These are phyloP conservation scores for Kwoniella dendrophila DNA, from an alignment of 768 basidiomycete species.

Conservation along the genomic window DNA sequence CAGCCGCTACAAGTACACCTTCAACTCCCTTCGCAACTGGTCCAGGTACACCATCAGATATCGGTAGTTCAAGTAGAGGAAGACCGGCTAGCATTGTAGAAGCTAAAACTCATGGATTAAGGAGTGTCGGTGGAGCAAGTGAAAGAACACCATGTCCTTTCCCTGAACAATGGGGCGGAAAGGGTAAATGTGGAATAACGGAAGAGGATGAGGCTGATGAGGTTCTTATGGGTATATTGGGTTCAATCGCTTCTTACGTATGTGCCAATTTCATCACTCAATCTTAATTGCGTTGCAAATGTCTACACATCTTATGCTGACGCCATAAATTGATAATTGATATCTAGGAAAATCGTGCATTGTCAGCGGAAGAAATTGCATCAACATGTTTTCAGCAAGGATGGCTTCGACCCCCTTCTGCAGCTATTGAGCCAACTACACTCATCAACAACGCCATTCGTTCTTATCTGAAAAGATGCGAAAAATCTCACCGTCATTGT, in stretches of 20 bases:
- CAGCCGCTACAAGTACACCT: conserved; percentile 10
- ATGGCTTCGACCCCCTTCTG: conserved; percentile 48
- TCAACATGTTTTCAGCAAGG: conserved; percentile 37
- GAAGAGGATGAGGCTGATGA: conserved; percentile 50
- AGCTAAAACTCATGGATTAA: conserved; percentile 40
- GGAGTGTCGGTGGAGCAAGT: conserved; percentile 34
- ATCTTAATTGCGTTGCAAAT: neutral
- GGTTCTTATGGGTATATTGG: conserved; percentile 45
- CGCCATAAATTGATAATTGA: conserved; percentile 9
- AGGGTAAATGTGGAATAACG: conserved; percentile 42
- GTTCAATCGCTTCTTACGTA: conserved; percentile 37
- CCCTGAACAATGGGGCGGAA: conserved; percentile 40
- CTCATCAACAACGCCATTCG: conserved; percentile 45
- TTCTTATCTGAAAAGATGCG: conserved; percentile 43
- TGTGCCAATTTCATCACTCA: conserved; percentile 14
- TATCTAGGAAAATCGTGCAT: conserved; percentile 44
- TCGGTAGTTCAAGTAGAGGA: neutral
- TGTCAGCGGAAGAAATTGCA: conserved; percentile 47
- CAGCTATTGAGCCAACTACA: conserved; percentile 44
- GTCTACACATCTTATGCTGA: neutral
- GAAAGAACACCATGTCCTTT: conserved; percentile 46
- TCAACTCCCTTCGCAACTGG: conserved; percentile 22
- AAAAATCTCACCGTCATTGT: conserved; percentile 28
- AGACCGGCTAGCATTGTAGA: conserved; percentile 22
- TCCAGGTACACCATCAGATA: conserved; percentile 18